phyloP scores from a whole-genome alignment of 768 basidiomycete species.

The Tulasnella sp. region DNA sequence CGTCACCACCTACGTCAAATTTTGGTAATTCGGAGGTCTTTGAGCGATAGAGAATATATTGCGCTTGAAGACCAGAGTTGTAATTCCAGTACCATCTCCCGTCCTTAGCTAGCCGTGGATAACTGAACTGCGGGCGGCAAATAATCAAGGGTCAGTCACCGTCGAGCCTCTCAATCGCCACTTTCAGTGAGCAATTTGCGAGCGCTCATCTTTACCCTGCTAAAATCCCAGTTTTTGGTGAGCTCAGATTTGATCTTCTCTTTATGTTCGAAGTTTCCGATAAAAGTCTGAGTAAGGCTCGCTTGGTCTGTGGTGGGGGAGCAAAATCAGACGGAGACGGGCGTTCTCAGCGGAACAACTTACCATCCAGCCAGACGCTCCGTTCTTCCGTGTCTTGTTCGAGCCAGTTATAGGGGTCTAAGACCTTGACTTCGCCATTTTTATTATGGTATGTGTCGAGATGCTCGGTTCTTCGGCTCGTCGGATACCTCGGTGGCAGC shows the following conservation, averaged over 20 bases:
- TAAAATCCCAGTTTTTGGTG: slow-evolving; percentile 45
- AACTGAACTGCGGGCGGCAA: slow-evolving; percentile 45
- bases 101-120: slow-evolving; percentile 55
- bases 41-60: slow-evolving; percentile 29
- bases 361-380: slow-evolving; percentile 34
- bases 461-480: slow-evolving; percentile 56
- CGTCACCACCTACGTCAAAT: slow-evolving; percentile 25
- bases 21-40: not conserved
- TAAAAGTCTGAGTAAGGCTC: slow-evolving; percentile 47
- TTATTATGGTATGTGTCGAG: slow-evolving; percentile 63
- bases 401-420: slow-evolving; percentile 71
- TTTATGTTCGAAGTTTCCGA: slow-evolving; percentile 56
- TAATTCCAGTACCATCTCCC: slow-evolving; percentile 74
- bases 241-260: slow-evolving; percentile 53
- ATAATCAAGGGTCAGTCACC: not conserved
- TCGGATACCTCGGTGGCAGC: slow-evolving; percentile 37
- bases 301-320: slow-evolving; percentile 42
- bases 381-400: slow-evolving; percentile 58
- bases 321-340: not conserved
- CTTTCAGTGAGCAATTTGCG: not conserved
- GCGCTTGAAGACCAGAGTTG: slow-evolving; percentile 69
- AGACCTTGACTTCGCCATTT: slow-evolving; percentile 51
- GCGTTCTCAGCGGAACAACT: not conserved
- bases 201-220: slow-evolving; percentile 41
- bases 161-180: no score